Conservation (phyloP, 345 rosid genomes). For the Anastatica hierochuntica region DNA sequence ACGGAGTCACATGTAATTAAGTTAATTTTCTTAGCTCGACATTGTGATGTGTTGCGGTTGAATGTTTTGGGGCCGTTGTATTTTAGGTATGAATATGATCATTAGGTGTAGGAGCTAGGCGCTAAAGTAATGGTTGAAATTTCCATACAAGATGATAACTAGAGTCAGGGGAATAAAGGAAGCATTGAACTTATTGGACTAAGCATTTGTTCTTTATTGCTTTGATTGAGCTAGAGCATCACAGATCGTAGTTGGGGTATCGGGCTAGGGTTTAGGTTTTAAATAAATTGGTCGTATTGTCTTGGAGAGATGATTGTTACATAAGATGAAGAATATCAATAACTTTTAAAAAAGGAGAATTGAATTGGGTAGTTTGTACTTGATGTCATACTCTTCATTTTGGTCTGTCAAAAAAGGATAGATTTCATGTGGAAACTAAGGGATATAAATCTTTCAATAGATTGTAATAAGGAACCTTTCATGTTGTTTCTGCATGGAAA, state of each 20-base stretch:
- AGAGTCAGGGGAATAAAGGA: neutral
- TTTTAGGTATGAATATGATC: neutral
- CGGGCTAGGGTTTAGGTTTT: neutral
- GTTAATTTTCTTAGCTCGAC: too few species aligned
- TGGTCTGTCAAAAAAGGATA: too few species aligned
- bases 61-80: neutral
- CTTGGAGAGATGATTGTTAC: neutral
- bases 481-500: too few species aligned
- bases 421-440: too few species aligned
- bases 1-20: neutral
- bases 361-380: neutral
- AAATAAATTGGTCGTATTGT: neutral
- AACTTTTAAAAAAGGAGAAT: neutral
- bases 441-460: too few species aligned
- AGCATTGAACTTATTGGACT: too few species aligned
- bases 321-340: constrained; percentile 3
- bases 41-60: neutral
- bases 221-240: neutral
- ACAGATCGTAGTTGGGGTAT: neutral
- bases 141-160: too few species aligned
- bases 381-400: neutral
- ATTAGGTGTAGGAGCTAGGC: neutral
- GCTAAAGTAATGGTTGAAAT: neutral
- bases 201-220: too few species aligned
- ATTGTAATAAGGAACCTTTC: too few species aligned